These are phyloP conservation scores for Botrytis aclada DNA, from an alignment of 2,329 filamentous ascomycete species.

Conservation along the genomic window DNA sequence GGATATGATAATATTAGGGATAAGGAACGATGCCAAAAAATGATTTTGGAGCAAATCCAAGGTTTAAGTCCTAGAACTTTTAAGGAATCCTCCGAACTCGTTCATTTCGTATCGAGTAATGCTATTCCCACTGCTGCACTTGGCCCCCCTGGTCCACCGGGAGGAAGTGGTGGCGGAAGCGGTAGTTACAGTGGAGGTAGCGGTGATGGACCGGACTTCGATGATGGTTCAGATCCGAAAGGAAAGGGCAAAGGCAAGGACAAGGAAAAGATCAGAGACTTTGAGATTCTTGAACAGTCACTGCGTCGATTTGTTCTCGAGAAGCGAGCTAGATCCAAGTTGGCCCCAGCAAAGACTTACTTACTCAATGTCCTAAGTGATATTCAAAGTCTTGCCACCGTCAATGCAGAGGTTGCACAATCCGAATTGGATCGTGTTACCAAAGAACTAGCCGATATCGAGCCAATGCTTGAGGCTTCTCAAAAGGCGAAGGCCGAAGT, in stretches of 20 bases:
- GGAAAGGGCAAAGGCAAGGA: conserved; percentile 78
- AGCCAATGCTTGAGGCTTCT: conserved; percentile 80
- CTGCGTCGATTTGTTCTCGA: conserved; percentile 91
- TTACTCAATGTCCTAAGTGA: conserved; percentile 90
- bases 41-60: conserved; percentile 86
- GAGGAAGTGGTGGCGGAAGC: conserved; percentile 52
- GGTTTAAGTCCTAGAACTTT: conserved; percentile 86
- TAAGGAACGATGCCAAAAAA: conserved; percentile 84
- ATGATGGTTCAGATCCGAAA: conserved; percentile 52
- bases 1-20: conserved; percentile 93
- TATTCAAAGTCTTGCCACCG: conserved; percentile 73
- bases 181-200: conserved; percentile 55
- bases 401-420: conserved; percentile 84
- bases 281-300: conserved; percentile 84
- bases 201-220: conserved; percentile 42
- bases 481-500: conserved; percentile 77
- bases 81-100: conserved; percentile 88
- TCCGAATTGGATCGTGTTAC: conserved; percentile 81
- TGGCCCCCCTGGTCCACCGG: conserved; percentile 42
- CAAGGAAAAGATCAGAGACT: conserved; percentile 83
- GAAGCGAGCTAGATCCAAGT: conserved; percentile 90
- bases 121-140: conserved; percentile 73
- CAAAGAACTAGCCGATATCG: conserved; percentile 74
- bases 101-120: conserved; percentile 97
- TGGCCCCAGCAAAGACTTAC: conserved; percentile 94